Percentiles rank a stretch among this genome's conserved stretches.
phyloP scores from a whole-genome alignment of 2,329 filamentous ascomycete genomes.

The Stagonosporopsis rhizophila region DNA sequence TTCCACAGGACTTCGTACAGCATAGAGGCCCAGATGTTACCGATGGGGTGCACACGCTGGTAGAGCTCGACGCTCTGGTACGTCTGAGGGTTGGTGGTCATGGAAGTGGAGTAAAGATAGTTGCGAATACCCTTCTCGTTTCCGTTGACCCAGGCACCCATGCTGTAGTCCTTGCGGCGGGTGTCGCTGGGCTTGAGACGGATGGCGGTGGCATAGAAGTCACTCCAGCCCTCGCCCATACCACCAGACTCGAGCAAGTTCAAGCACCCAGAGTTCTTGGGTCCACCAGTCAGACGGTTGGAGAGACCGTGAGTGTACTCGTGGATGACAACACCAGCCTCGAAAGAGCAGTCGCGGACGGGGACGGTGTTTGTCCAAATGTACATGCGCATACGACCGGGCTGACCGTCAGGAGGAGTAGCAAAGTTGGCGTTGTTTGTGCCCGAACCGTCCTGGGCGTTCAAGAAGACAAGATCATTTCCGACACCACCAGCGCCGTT shows the following conservation, averaged over 20 bases:
- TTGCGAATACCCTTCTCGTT: slow-evolving; percentile 56
- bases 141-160: slow-evolving; percentile 61
- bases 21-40: slow-evolving; percentile 61
- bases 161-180: slow-evolving; percentile 55
- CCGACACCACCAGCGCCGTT: slow-evolving; percentile 60
- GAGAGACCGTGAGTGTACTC: slow-evolving; percentile 56
- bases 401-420: slow-evolving; percentile 51
- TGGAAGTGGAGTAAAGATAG: slow-evolving; percentile 61
- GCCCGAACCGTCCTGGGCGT: slow-evolving; percentile 62
- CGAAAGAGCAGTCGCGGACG: slow-evolving; percentile 63
- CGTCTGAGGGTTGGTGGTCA: slow-evolving; percentile 59
- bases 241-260: slow-evolving; percentile 58
- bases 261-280: slow-evolving; percentile 61
- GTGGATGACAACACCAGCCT: slow-evolving; percentile 67
- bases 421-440: slow-evolving; percentile 67
- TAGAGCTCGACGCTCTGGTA: slow-evolving; percentile 56
- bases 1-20: slow-evolving; percentile 67
- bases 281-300: slow-evolving; percentile 66
- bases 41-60: slow-evolving; percentile 56
- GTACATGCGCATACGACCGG: slow-evolving; percentile 66
- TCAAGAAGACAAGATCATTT: slow-evolving; percentile 62
- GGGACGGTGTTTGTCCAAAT: slow-evolving; percentile 60
- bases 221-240: slow-evolving; percentile 67
- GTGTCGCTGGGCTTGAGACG: slow-evolving; percentile 57
- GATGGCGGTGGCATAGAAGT: slow-evolving; percentile 63